A percentile compares a stretch with the other conserved stretches of the same genome.
phyloP scores from a whole-genome alignment of 441 rosid species.

The Capsella rubella region DNA sequence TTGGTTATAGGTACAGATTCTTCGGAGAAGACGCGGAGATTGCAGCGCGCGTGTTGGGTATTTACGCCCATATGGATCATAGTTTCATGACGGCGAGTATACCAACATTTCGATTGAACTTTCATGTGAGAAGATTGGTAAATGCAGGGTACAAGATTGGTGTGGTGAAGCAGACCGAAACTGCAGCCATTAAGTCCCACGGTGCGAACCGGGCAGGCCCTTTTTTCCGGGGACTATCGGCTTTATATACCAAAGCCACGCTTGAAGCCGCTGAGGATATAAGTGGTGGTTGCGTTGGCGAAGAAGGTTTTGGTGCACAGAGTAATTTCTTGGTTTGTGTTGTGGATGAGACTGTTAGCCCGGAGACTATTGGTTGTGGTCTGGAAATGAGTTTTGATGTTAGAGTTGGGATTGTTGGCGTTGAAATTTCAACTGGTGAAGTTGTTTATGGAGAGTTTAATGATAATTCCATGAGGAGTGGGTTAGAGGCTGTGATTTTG shows the following conservation, averaged over 20 bases:
- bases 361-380: constrained; percentile 40
- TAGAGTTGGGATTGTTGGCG: constrained; percentile 80
- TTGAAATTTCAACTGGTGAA: constrained; percentile 93
- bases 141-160: constrained; percentile 89
- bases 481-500: constrained; percentile 80
- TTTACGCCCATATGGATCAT: constrained; percentile 78
- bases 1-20: constrained; percentile 89
- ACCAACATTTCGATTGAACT: constrained; percentile 83
- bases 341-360: constrained; percentile 56
- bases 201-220: constrained; percentile 70
- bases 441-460: constrained; percentile 80
- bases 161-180: constrained; percentile 97
- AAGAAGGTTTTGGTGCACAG: constrained; percentile 71
- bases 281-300: constrained; percentile 55
- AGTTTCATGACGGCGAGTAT: constrained; percentile 89
- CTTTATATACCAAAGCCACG: constrained; percentile 87
- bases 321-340: constrained; percentile 82
- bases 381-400: constrained; percentile 54
- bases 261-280: constrained; percentile 89
- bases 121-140: constrained; percentile 87
- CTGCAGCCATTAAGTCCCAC: constrained; percentile 89
- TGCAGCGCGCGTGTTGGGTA: constrained; percentile 79
- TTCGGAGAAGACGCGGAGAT: constrained; percentile 88
- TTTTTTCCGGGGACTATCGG: constrained; percentile 81
- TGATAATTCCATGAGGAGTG: constrained; percentile 79